Conservation (phyloP, 1,139 yeast genomes). For the Kodamaea anthophila region DNA sequence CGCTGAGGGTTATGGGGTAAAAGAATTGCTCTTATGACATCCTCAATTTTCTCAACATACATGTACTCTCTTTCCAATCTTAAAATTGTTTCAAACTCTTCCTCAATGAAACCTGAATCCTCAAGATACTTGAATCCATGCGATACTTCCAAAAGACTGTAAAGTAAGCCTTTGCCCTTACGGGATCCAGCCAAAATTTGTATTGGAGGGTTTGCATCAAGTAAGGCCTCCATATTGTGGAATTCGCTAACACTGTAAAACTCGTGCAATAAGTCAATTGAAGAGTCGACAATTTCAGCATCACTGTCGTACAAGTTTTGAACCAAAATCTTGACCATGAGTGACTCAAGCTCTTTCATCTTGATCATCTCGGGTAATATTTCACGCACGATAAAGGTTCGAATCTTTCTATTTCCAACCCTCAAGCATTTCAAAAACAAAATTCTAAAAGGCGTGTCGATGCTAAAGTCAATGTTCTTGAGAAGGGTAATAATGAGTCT, state of each 20-base stretch:
- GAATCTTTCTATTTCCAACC: slow-evolving; percentile 46
- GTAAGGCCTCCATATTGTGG: slow-evolving; percentile 18
- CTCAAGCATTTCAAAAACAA: slow-evolving; percentile 61
- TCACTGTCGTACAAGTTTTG: slow-evolving; percentile 67
- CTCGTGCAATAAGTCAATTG: slow-evolving; percentile 10
- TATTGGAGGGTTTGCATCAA: slow-evolving; percentile 29
- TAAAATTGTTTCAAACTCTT: slow-evolving; percentile 27
- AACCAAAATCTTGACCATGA: slow-evolving; percentile 47
- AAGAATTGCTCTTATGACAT: slow-evolving; percentile 16
- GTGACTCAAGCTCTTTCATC: slow-evolving; percentile 28
- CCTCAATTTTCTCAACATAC: slow-evolving; percentile 22
- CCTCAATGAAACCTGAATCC: slow-evolving; percentile 27
- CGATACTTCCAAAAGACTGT: slow-evolving; percentile 25
- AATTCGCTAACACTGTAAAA: slow-evolving; percentile 11
- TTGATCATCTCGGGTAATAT: slow-evolving; percentile 40
- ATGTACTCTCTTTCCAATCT: slow-evolving; percentile 15
- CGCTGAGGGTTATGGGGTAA: slow-evolving; percentile 19
- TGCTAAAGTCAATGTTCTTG: slow-evolving; percentile 52
- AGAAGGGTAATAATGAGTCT: slow-evolving; percentile 55
- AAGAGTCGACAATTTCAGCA: slow-evolving; percentile 42
- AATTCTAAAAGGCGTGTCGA: slow-evolving; percentile 64
- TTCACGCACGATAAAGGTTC: slow-evolving; percentile 51
- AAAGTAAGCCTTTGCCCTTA: slow-evolving; percentile 25
- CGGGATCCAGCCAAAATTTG: slow-evolving; percentile 18
- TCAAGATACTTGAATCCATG: slow-evolving; percentile 34